A percentile compares a stretch with the other conserved stretches of the same genome.
These are phyloP conservation scores for Suhomyces coccinellae DNA, from an alignment of 1,139 yeast genomes.

Conservation along the genomic window DNA sequence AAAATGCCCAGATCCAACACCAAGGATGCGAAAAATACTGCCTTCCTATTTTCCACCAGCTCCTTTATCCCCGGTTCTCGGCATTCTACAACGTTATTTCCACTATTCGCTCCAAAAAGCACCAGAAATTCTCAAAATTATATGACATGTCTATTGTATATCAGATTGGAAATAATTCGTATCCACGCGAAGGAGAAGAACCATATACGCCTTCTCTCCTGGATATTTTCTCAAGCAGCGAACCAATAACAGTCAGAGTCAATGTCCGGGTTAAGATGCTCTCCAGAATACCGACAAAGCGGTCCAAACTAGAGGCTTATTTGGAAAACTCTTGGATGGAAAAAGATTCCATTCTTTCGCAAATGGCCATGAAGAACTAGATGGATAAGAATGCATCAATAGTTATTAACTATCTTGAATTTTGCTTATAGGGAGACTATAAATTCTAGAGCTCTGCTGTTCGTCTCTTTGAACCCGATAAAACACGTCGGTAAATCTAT, in stretches of 20 bases:
- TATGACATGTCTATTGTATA: constrained; percentile 59
- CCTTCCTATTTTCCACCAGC: constrained; percentile 51
- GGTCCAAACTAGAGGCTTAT: constrained; percentile 64
- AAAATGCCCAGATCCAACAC: constrained; percentile 47
- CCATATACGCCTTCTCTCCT: constrained; percentile 51
- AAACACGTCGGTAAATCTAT: constrained; percentile 84
- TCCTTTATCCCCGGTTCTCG: constrained; percentile 69
- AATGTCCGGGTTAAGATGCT: constrained; percentile 50
- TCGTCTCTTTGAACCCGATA: constrained; percentile 80
- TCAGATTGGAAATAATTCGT: constrained; percentile 19
- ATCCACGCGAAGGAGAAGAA: constrained; percentile 7
- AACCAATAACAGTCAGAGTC: constrained; percentile 46
- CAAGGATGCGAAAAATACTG: constrained; percentile 52
- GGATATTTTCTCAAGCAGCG: constrained; percentile 50
- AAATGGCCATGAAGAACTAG: background rate
- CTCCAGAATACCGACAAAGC: constrained; percentile 51
- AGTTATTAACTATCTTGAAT: constrained; percentile 28
- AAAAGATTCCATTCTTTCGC: constrained; percentile 28
- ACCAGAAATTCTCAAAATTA: constrained; percentile 35
- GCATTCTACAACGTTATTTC: constrained; percentile 50
- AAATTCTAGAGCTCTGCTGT: constrained; percentile 73
- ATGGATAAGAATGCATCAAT: background rate
- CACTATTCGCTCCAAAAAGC: constrained; percentile 38
- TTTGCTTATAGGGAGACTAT: constrained; percentile 43
- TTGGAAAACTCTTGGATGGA: constrained; percentile 69